phyloP scores from a whole-genome alignment of 257 asterid species.

The Solanum pimpinellifolium region DNA sequence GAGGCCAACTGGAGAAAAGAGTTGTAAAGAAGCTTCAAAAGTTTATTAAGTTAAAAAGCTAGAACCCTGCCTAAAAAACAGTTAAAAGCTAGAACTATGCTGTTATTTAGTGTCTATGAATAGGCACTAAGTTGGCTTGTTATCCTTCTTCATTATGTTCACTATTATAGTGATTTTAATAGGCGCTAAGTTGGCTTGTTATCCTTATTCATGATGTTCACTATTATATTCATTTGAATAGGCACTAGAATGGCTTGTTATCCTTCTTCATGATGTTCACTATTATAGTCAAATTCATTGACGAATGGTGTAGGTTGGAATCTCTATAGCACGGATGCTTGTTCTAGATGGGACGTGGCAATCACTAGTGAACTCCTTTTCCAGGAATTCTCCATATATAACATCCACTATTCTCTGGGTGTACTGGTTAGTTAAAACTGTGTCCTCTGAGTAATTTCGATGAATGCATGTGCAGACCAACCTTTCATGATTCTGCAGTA shows the following conservation, averaged over 20 bases:
- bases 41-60: neutral
- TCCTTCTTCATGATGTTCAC: neutral
- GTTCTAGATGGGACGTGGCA: constrained; percentile 75
- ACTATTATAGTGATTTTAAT: too few relatives aligned
- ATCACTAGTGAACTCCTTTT: constrained; percentile 55
- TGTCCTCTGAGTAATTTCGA: neutral
- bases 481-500: neutral
- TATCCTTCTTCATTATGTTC: neutral
- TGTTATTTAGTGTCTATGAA: neutral
- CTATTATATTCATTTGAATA: neutral
- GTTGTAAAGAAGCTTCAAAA: neutral
- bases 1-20: neutral
- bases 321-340: constrained; percentile 60
- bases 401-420: constrained; percentile 72
- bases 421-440: constrained; percentile 55
- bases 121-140: neutral
- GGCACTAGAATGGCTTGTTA: neutral
- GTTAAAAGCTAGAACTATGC: neutral
- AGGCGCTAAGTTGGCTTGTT: neutral
- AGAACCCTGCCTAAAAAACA: neutral
- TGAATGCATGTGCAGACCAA: neutral
- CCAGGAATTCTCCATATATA: constrained; percentile 60
- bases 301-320: constrained; percentile 64
- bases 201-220: neutral
- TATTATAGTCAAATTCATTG: neutral